phyloP scores from a whole-genome alignment of 768 basidiomycete species.

The Lentinula lateritia region DNA sequence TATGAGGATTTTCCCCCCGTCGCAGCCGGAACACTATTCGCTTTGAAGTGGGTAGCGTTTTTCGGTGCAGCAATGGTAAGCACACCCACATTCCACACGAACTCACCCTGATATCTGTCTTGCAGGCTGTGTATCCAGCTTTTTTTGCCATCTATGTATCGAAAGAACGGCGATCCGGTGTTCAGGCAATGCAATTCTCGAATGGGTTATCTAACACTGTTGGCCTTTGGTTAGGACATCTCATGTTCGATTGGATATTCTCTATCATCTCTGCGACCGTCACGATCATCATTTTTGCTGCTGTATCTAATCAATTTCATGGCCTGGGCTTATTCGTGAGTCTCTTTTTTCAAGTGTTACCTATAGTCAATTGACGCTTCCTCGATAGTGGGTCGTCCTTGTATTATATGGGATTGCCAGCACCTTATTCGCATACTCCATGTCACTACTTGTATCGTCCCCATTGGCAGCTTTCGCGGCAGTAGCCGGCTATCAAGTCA shows the following conservation, averaged over 20 bases:
- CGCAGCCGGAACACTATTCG: slow-evolving; percentile 49
- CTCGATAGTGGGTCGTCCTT: slow-evolving; percentile 59
- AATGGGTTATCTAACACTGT: slow-evolving; percentile 68
- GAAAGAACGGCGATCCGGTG: slow-evolving; percentile 61
- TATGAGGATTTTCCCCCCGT: slow-evolving; percentile 55
- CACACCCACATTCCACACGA: background rate
- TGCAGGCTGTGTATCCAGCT: slow-evolving; percentile 70
- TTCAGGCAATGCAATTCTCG: slow-evolving; percentile 79
- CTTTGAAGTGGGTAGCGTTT: slow-evolving; percentile 72
- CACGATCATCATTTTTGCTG: slow-evolving; percentile 56
- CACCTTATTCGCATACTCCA: slow-evolving; percentile 64
- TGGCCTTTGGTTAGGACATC: slow-evolving; percentile 76
- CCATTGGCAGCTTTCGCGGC: slow-evolving; percentile 71
- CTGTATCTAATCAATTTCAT: slow-evolving; percentile 55
- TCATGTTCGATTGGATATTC: slow-evolving; percentile 65
- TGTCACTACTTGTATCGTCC: slow-evolving; percentile 54
- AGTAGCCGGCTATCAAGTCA: slow-evolving; percentile 66
- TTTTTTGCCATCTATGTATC: slow-evolving; percentile 79
- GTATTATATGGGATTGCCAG: slow-evolving; percentile 67
- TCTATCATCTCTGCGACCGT: slow-evolving; percentile 57
- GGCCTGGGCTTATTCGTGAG: slow-evolving; percentile 61
- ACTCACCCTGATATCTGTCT: background rate
- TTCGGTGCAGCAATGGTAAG: slow-evolving; percentile 69
- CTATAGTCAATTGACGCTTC: background rate
- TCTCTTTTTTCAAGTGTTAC: background rate